These are phyloP conservation scores for Gloeophyllum trabeum DNA, from an alignment of 768 basidiomycete genomes.

Conservation along the genomic window DNA sequence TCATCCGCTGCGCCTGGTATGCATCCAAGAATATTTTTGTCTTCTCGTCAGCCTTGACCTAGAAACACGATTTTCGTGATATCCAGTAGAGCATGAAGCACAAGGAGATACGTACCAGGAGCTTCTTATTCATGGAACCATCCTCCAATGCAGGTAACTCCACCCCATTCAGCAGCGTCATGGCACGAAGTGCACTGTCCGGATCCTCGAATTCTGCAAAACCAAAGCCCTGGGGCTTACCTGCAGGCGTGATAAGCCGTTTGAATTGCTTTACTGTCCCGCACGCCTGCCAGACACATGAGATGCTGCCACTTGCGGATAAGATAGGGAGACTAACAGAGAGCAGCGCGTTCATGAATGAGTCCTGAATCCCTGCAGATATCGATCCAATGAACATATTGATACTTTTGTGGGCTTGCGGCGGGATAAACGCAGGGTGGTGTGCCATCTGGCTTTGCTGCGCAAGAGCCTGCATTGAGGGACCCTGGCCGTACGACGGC, in stretches of 20 bases:
- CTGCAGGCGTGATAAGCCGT: slow-evolving; percentile 82
- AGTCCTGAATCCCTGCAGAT: slow-evolving; percentile 83
- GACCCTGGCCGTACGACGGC: slow-evolving; percentile 84
- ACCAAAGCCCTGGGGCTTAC: slow-evolving; percentile 93
- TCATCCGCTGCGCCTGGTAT: slow-evolving; percentile 68
- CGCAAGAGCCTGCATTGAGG: slow-evolving; percentile 84
- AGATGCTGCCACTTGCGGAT: background rate
- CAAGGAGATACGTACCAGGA: slow-evolving; percentile 44
- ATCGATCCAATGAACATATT: slow-evolving; percentile 91
- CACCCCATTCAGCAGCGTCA: slow-evolving; percentile 50
- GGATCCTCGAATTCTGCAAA: slow-evolving; percentile 96
- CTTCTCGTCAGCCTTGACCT: slow-evolving; percentile 97
- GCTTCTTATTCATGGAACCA: slow-evolving; percentile 48
- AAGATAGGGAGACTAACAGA: slow-evolving; percentile 37
- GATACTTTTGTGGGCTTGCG: slow-evolving; percentile 58
- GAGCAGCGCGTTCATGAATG: slow-evolving; percentile 69
- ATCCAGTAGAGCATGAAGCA: background rate
- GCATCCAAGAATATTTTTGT: slow-evolving; percentile 82
- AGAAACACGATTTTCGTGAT: slow-evolving; percentile 27
- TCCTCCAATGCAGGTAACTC: slow-evolving; percentile 53
- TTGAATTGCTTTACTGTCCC: slow-evolving; percentile 87
- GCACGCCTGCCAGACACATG: slow-evolving; percentile 50
- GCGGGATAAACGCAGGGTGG: slow-evolving; percentile 53
- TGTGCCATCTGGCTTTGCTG: slow-evolving; percentile 57
- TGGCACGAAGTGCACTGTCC: slow-evolving; percentile 74